These are phyloP conservation scores for Solanum bulbocastanum DNA, from an alignment of 257 asterid genomes.

Conservation along the genomic window DNA sequence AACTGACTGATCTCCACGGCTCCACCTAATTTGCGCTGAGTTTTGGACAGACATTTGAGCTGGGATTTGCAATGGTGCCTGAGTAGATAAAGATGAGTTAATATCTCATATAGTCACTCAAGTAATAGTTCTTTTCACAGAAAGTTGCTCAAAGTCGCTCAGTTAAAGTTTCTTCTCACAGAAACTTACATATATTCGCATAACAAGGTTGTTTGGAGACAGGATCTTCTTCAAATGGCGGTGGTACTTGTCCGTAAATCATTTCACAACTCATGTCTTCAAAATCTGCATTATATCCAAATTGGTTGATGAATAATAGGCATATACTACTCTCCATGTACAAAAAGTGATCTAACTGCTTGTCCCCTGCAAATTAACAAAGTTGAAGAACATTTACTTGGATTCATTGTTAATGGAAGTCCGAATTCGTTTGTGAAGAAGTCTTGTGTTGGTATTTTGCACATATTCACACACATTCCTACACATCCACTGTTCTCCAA, in stretches of 20 bases:
- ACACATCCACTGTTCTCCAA: constrained; percentile 94
- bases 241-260: constrained; percentile 86
- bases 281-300: constrained; percentile 37
- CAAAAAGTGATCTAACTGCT: background rate
- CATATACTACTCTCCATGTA: background rate
- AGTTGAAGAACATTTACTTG: constrained; percentile 34
- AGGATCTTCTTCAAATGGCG: constrained; percentile 68
- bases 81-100: background rate
- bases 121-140: too few relatives aligned
- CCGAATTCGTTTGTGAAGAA: constrained; percentile 95
- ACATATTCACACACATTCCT: constrained; percentile 93
- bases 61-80: constrained; percentile 76
- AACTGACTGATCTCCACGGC: background rate
- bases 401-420: constrained; percentile 90
- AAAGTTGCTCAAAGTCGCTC: too few relatives aligned
- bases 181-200: constrained; percentile 41
- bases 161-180: too few relatives aligned
- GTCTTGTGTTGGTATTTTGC: constrained; percentile 95
- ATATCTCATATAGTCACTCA: too few relatives aligned
- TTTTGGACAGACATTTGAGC: constrained; percentile 48
- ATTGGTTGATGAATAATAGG: background rate
- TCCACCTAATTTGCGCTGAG: constrained; percentile 15
- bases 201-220: constrained; percentile 74
- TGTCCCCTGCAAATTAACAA: background rate
- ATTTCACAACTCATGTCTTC: constrained; percentile 98